phyloP scores from a whole-genome alignment of 768 basidiomycete species.

The Boletus reticulatus region DNA sequence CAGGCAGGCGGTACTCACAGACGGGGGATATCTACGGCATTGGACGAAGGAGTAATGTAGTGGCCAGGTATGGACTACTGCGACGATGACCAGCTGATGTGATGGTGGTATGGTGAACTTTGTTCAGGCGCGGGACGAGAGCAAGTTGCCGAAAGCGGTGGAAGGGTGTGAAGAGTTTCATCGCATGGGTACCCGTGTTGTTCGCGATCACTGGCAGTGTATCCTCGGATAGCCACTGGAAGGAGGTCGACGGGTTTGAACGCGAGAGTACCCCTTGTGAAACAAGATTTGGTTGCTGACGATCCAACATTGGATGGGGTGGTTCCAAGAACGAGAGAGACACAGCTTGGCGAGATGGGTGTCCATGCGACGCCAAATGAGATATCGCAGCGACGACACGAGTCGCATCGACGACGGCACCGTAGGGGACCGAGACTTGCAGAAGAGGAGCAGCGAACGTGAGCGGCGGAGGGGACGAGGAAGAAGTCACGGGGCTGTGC shows the following conservation, averaged over 20 bases:
- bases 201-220: conserved; percentile 20
- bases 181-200: conserved; percentile 3
- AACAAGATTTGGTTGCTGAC: not conserved
- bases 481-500: conserved; percentile 23
- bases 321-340: not conserved
- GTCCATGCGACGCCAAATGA: too few species aligned
- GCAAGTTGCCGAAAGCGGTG: conserved; percentile 10
- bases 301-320: not conserved
- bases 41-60: not conserved
- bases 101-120: not conserved
- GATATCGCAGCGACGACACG: too few species aligned
- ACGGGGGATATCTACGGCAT: not conserved
- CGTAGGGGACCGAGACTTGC: conserved; percentile 3
- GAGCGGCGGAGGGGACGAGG: conserved; percentile 13
- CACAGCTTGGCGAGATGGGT: conserved; percentile 6
- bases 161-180: conserved; percentile 9
- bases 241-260: not conserved
- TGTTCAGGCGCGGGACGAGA: not conserved
- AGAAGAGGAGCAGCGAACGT: not conserved
- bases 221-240: not conserved
- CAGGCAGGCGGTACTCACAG: not conserved
- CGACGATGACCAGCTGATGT: conserved; percentile 10
- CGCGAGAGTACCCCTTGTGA: not conserved
- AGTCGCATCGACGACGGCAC: not conserved
- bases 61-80: not conserved